A percentile compares a stretch with the other conserved stretches of the same genome.
phyloP scores from a whole-genome alignment of 805 yeast genomes.

The Saccharomycopsis schoenii region DNA sequence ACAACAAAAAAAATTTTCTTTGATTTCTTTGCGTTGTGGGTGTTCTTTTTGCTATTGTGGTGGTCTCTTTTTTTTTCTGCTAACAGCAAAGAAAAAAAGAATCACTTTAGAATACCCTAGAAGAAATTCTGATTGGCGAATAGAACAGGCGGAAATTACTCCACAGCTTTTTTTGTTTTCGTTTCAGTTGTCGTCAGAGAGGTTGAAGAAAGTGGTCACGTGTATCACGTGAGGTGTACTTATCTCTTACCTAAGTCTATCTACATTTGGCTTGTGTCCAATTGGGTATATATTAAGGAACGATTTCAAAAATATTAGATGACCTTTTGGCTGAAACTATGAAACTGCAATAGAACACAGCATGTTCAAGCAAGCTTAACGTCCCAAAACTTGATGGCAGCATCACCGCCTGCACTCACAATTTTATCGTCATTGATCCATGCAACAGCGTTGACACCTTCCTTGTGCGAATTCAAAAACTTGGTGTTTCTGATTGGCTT shows the following conservation, averaged over 20 bases:
- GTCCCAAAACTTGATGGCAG: constrained; percentile 67
- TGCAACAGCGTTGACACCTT: constrained; percentile 65
- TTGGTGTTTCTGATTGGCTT: constrained; percentile 73
- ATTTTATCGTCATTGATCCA: constrained; percentile 51
- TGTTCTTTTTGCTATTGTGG: background rate
- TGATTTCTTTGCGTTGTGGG: background rate
- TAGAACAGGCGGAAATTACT: background rate
- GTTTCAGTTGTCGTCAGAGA: background rate
- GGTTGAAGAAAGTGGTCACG: too few relatives aligned
- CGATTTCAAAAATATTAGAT: too few relatives aligned
- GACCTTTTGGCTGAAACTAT: too few relatives aligned
- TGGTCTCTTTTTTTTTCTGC: background rate
- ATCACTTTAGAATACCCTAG: background rate
- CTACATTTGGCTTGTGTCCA: too few relatives aligned
- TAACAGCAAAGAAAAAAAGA: background rate
- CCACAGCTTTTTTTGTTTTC: background rate
- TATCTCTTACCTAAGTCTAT: too few relatives aligned
- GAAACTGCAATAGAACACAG: constrained; percentile 38
- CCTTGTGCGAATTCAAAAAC: constrained; percentile 73
- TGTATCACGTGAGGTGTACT: background rate
- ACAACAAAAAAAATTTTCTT: background rate
- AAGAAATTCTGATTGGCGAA: background rate
- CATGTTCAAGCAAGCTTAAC: constrained; percentile 15
- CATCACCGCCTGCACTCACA: constrained; percentile 73
- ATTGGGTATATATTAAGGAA: too few relatives aligned